These are phyloP conservation scores for Mercurialis annua DNA, from an alignment of 345 rosid genomes.

Conservation along the genomic window DNA sequence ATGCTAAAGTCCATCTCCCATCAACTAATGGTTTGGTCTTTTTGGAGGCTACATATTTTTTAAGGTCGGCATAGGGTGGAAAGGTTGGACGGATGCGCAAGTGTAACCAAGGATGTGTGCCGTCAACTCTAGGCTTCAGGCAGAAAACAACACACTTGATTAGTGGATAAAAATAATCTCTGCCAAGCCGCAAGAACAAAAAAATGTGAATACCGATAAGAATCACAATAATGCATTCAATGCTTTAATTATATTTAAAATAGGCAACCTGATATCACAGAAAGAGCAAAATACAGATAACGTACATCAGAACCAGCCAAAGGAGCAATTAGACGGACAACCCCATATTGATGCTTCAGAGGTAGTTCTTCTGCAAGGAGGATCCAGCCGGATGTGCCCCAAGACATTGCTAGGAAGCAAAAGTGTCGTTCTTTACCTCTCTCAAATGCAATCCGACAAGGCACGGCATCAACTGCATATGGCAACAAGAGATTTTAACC, in stretches of 20 bases:
- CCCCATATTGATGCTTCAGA: conserved; percentile 53
- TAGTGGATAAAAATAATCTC: too few relatives aligned
- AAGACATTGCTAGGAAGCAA: conserved; percentile 60
- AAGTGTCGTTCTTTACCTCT: conserved; percentile 87
- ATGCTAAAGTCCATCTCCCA: conserved; percentile 96
- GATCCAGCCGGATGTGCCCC: conserved; percentile 82
- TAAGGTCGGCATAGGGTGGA: conserved; percentile 56
- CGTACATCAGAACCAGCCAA: conserved; percentile 83
- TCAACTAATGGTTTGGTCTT: conserved; percentile 74
- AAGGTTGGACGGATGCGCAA: conserved; percentile 79
- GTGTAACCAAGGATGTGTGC: conserved; percentile 87
- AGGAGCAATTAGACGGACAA: conserved; percentile 79
- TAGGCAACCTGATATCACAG: conserved; percentile 7
- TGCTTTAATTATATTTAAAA: not conserved
- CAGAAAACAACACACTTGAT: conserved; percentile 12
- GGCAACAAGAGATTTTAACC: conserved; percentile 21
- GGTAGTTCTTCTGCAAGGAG: conserved; percentile 76
- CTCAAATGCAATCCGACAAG: conserved; percentile 92
- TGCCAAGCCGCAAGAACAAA: not conserved
- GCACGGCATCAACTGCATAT: conserved; percentile 80
- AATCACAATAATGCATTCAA: not conserved
- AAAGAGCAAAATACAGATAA: conserved; percentile 10
- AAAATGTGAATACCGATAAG: not conserved
- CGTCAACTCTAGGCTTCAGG: conserved; percentile 76
- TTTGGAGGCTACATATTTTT: conserved; percentile 37